Evolutionary conservation across 805 yeast genomes (phyloP).

Genomic region (Metschnikowia matae): DNA sequence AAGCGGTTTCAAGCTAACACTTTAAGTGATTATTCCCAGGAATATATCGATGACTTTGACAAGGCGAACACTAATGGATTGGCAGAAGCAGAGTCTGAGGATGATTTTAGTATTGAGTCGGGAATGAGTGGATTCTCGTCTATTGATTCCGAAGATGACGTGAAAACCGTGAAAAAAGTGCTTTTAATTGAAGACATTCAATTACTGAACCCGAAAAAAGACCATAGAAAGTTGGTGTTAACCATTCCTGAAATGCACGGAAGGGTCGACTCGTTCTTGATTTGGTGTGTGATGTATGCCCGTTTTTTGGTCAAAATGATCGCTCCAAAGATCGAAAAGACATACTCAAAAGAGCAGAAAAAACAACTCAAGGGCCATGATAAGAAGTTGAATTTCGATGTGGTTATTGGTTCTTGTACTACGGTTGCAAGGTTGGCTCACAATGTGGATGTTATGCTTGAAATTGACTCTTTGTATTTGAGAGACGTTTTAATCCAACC

Average conservation of each 20-base stretch:
- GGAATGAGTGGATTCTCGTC: constrained; percentile 10
- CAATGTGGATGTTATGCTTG: constrained; percentile 45
- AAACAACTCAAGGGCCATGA: constrained; percentile 15
- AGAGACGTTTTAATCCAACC: constrained; percentile 26
- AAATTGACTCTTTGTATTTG: constrained; percentile 33
- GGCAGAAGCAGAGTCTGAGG: constrained; percentile 24
- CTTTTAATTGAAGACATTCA: constrained; percentile 24
- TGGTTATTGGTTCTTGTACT: constrained; percentile 31
- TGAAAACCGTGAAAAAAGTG: constrained; percentile 32
- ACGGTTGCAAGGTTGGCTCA: constrained; percentile 44
- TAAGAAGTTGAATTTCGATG: constrained; percentile 28
- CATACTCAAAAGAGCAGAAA: constrained; percentile 26
- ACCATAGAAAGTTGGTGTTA: constrained; percentile 25
- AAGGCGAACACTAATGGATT: constrained; percentile 19
- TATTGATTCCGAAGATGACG: constrained; percentile 13
- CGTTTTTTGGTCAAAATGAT: constrained; percentile 28
- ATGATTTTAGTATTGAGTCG: constrained; percentile 30
- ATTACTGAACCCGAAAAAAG: constrained; percentile 25
- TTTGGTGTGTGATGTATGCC: constrained; percentile 42
- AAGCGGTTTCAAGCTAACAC: constrained; percentile 30
- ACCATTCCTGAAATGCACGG: constrained; percentile 36
- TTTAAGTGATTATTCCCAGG: constrained; percentile 36
- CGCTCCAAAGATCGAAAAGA: constrained; percentile 29
- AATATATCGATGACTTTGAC: constrained; percentile 33
- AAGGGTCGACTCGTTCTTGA: constrained; percentile 35